phyloP scores from a whole-genome alignment of 176 grass and related monocot genomes.

The Rhipidocladum racemiflorum region DNA sequence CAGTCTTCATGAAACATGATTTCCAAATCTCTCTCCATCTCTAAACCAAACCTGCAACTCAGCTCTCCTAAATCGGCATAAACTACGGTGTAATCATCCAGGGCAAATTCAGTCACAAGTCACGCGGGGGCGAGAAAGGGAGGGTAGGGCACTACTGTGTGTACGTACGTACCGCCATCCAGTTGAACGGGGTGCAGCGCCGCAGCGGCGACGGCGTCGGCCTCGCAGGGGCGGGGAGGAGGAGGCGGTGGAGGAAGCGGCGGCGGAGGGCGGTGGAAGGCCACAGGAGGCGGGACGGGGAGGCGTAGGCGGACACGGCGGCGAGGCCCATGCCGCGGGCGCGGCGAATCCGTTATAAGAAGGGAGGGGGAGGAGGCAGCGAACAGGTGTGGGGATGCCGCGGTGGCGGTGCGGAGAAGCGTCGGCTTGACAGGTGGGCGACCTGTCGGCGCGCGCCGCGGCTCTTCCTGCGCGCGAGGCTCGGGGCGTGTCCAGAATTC shows the following conservation, averaged over 20 bases:
- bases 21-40: no score
- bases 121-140: not conserved
- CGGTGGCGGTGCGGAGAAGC: slow-evolving; percentile 28
- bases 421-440: slow-evolving; percentile 37
- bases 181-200: slow-evolving; percentile 39
- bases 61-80: not conserved
- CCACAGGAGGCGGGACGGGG: slow-evolving; percentile 21
- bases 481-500: not conserved
- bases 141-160: not conserved
- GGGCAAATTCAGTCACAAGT: not conserved
- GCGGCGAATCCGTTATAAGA: slow-evolving; percentile 4
- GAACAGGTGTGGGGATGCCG: not conserved
- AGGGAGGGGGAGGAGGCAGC: no score
- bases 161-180: slow-evolving; percentile 46
- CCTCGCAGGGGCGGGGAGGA: not conserved
- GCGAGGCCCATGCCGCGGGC: slow-evolving; percentile 28
- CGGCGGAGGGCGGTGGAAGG: slow-evolving; percentile 24
- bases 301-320: slow-evolving; percentile 12
- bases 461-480: not conserved
- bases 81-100: not conserved
- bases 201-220: not conserved
- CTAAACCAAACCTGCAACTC: not conserved
- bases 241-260: slow-evolving; percentile 37
- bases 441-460: not conserved
- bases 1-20: no score